Percentiles rank a stretch among this genome's conserved stretches.
phyloP scores from a whole-genome alignment of 2,329 filamentous ascomycete species.

The Mollisia scopiformis region DNA sequence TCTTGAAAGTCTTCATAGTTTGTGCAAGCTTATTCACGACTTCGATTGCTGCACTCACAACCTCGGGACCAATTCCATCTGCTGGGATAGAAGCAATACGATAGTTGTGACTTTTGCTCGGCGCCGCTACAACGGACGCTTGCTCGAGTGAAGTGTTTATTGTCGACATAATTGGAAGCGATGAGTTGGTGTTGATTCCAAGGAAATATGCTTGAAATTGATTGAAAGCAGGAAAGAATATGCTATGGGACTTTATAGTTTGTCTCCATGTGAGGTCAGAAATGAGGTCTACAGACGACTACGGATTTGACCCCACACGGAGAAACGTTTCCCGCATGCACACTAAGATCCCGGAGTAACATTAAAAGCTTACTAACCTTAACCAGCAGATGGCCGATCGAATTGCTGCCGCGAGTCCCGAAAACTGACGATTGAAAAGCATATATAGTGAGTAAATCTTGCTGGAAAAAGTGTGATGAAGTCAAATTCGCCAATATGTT shows the following conservation, averaged over 20 bases:
- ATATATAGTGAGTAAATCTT: background rate
- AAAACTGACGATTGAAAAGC: background rate
- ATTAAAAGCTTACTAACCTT: too few species aligned
- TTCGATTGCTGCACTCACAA: slow-evolving; percentile 59
- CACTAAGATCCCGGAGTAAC: background rate
- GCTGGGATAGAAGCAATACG: slow-evolving; percentile 61
- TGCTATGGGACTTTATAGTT: too few species aligned
- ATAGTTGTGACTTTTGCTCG: slow-evolving; percentile 29
- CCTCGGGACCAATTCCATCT: slow-evolving; percentile 66
- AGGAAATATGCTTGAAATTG: background rate
- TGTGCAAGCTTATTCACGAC: slow-evolving; percentile 59
- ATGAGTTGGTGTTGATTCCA: background rate
- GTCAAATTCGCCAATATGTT: slow-evolving; percentile 39
- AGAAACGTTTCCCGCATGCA: background rate
- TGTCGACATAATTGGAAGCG: too few species aligned
- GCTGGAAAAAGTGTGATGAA: background rate
- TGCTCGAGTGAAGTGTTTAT: background rate
- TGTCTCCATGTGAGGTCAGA: background rate
- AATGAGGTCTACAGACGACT: background rate
- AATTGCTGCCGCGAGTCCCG: background rate
- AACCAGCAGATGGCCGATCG: background rate
- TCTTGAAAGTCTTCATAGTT: slow-evolving; percentile 57
- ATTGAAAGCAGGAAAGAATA: background rate
- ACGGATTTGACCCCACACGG: background rate
- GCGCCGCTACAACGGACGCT: background rate